phyloP scores from a whole-genome alignment of 768 basidiomycete species.

The Suillus luteus region DNA sequence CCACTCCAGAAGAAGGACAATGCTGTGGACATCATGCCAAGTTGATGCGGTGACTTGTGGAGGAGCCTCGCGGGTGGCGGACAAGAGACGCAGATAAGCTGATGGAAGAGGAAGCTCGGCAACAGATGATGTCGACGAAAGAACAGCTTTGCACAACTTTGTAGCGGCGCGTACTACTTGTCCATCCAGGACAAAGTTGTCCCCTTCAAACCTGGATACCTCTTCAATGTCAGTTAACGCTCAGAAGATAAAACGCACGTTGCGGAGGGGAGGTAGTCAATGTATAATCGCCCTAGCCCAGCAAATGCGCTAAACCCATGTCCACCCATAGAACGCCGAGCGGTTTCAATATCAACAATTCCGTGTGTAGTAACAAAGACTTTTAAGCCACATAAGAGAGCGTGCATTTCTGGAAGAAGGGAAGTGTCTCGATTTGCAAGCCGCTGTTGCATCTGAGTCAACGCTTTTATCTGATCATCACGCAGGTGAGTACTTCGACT shows the following conservation, averaged over 20 bases:
- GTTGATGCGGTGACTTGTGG: conserved; percentile 26
- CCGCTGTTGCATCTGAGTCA: conserved; percentile 48
- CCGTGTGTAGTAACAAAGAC: conserved; percentile 53
- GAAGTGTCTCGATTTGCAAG: conserved; percentile 60
- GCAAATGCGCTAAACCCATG: conserved; percentile 75
- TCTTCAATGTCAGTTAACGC: not conserved
- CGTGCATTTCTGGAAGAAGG: conserved; percentile 72
- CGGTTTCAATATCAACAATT: conserved; percentile 61
- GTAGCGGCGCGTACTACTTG: conserved; percentile 75
- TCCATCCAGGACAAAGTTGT: conserved; percentile 75
- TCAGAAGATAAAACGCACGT: conserved; percentile 46
- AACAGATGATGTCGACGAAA: conserved; percentile 46
- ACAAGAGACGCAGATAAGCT: conserved; percentile 57
- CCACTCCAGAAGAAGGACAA: conserved; percentile 59
- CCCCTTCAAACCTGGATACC: conserved; percentile 64
- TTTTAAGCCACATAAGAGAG: conserved; percentile 70
- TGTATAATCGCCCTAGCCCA: conserved; percentile 65
- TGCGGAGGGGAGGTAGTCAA: conserved; percentile 62
- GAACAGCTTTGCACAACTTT: conserved; percentile 48
- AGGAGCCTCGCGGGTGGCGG: conserved; percentile 17
- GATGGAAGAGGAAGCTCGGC: conserved; percentile 18
- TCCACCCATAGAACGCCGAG: conserved; percentile 72
- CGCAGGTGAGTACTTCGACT: not conserved
- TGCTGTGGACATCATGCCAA: conserved; percentile 41
- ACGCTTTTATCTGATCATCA: conserved; percentile 45